A percentile compares a stretch with the other conserved stretches of the same genome.
phyloP scores from a whole-genome alignment of 495 filamentous ascomycete genomes.

The Acidiella bohemica region DNA sequence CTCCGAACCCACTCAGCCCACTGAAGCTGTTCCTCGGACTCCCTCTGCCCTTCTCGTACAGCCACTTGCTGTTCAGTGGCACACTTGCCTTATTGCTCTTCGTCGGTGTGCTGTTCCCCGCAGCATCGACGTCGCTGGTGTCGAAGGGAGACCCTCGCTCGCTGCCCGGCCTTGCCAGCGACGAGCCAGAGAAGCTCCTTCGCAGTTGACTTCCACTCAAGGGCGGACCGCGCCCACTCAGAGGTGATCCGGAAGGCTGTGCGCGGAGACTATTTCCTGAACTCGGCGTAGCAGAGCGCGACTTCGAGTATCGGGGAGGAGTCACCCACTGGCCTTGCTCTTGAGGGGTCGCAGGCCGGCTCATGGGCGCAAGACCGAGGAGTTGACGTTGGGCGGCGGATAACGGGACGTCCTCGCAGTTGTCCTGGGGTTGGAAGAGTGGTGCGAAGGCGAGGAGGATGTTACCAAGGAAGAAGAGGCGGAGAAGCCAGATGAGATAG shows the following conservation, averaged over 20 bases:
- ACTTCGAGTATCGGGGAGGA: constrained; percentile 75
- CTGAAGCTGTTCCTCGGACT: constrained; percentile 28
- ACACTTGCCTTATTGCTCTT: constrained; percentile 53
- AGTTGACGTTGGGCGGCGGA: constrained; percentile 78
- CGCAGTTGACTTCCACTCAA: constrained; percentile 1
- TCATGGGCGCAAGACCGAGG: constrained; percentile 63
- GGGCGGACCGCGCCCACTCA: constrained; percentile 28
- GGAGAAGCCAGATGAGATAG: constrained; percentile 36
- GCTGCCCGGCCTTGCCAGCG: constrained; percentile 26
- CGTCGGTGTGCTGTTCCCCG: constrained; percentile 43
- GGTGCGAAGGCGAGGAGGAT: constrained; percentile 52
- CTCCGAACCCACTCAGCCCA: constrained; percentile 7
- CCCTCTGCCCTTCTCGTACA: constrained; percentile 63
- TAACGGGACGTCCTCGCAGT: constrained; percentile 77
- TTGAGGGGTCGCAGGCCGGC: constrained; percentile 49
- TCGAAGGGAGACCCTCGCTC: constrained; percentile 34
- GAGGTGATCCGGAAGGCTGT: constrained; percentile 38
- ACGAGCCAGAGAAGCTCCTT: not conserved
- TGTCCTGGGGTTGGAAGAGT: constrained; percentile 54
- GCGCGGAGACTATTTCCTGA: constrained; percentile 37
- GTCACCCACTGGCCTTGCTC: constrained; percentile 55
- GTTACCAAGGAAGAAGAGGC: constrained; percentile 50
- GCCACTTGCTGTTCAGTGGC: constrained; percentile 74
- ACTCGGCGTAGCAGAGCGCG: constrained; percentile 50
- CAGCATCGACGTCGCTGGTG: constrained; percentile 35